phyloP scores from a whole-genome alignment of 1,284 basidiomycete genomes.

The Xanthoconium separans region DNA sequence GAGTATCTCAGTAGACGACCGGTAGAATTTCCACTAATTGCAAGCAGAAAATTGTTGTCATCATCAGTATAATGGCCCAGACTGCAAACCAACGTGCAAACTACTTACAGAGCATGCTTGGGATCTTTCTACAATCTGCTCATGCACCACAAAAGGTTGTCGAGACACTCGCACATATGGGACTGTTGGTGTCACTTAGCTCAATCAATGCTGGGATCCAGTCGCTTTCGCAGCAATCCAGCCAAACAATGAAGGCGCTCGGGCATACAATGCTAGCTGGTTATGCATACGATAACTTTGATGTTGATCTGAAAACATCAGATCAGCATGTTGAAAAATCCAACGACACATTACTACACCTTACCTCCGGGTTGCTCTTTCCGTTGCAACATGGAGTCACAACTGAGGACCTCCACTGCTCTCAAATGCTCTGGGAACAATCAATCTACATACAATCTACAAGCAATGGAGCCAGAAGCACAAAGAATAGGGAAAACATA shows the following conservation, averaged over 20 bases:
- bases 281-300: constrained; percentile 5
- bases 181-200: neutral
- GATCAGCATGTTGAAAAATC: neutral
- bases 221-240: neutral
- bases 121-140: constrained; percentile 3
- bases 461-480: neutral
- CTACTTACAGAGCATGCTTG: constrained; percentile 4
- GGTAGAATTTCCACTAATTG: neutral
- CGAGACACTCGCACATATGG: neutral
- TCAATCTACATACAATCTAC: neutral
- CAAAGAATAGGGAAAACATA: neutral
- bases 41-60: neutral
- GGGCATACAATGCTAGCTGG: neutral
- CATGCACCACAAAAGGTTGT: constrained; percentile 3
- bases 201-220: neutral
- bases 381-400: neutral
- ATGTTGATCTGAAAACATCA: neutral
- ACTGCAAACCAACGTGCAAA: neutral
- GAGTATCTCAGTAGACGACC: neutral
- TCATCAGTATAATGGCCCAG: constrained; percentile 5
- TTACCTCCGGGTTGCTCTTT: constrained; percentile 3
- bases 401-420: neutral
- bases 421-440: neutral
- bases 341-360: neutral
- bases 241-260: neutral